Conservation (phyloP, 73 alveolate genomes). For the Paramecium pentaurelia region DNA sequence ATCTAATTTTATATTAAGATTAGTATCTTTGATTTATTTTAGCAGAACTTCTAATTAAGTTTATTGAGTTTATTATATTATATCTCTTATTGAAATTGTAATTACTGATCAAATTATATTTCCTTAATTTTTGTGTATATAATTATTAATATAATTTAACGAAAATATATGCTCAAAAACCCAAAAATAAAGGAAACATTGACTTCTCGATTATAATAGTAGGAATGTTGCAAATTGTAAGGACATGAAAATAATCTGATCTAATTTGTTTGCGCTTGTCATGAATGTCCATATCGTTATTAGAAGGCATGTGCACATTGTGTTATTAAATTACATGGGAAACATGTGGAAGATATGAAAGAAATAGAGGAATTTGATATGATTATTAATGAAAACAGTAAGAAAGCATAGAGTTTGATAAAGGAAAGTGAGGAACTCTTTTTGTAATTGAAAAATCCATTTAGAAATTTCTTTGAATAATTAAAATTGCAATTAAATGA, state of each 20-base stretch:
- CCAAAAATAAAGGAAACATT: background rate
- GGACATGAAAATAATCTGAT: conserved; percentile 11
- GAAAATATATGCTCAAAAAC: background rate
- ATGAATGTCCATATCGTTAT: conserved; percentile 11
- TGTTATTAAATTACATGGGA: conserved; percentile 5
- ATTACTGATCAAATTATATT: background rate
- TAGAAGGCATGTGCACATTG: conserved; percentile 41
- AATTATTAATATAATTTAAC: background rate
- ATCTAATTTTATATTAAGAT: background rate
- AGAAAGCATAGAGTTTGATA: background rate
- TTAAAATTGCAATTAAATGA: background rate
- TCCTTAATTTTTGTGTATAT: background rate
- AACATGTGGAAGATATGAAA: background rate
- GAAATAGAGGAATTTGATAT: background rate
- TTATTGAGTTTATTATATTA: background rate
- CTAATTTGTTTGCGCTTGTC: background rate
- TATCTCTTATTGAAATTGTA: background rate
- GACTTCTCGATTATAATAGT: background rate
- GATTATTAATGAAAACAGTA: background rate
- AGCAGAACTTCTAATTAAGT: background rate
- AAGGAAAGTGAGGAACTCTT: background rate
- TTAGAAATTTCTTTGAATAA: background rate
- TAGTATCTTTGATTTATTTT: background rate
- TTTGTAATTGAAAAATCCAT: background rate
- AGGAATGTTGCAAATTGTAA: conserved; percentile 3